Conservation (phyloP, 805 yeast species). For the Citeromyces matritensis region DNA sequence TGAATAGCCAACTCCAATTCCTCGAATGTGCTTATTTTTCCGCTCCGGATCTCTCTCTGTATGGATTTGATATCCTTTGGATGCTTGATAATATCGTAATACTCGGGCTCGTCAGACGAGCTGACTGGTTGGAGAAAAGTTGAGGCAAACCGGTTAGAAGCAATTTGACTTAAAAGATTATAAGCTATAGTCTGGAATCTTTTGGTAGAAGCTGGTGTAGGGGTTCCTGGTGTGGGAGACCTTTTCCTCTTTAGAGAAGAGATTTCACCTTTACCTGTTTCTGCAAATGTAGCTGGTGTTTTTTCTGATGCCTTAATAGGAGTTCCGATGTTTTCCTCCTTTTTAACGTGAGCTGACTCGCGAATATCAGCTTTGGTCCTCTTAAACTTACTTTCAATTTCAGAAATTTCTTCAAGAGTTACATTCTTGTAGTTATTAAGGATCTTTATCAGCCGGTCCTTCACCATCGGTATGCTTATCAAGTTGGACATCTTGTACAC, state of each 20-base stretch:
- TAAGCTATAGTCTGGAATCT: constrained; percentile 47
- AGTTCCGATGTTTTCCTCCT: constrained; percentile 4
- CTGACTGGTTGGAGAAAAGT: constrained; percentile 61
- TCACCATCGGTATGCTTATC: constrained; percentile 14
- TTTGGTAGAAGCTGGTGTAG: constrained; percentile 17
- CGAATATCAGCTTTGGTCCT: constrained; percentile 1
- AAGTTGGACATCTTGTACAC: constrained; percentile 15
- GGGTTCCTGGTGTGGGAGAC: constrained; percentile 1
- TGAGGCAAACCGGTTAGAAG: constrained; percentile 60
- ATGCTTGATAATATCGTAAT: constrained; percentile 39
- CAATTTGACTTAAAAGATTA: constrained; percentile 47
- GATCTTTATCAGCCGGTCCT: constrained; percentile 16
- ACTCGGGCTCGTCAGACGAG: constrained; percentile 53
- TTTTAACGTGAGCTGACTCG: background rate
- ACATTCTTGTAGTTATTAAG: constrained; percentile 16
- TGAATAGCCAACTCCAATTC: constrained; percentile 56
- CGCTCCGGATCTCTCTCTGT: constrained; percentile 39
- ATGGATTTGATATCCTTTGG: constrained; percentile 63
- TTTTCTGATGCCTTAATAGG: constrained; percentile 3
- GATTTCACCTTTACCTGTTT: constrained; percentile 4
- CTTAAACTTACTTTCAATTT: constrained; percentile 13
- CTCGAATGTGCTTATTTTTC: constrained; percentile 27
- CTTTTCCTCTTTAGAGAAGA: background rate
- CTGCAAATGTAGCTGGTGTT: constrained; percentile 5
- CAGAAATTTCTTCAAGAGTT: constrained; percentile 17